Conservation (phyloP, 805 yeast genomes). For the Candida wancherniae region DNA sequence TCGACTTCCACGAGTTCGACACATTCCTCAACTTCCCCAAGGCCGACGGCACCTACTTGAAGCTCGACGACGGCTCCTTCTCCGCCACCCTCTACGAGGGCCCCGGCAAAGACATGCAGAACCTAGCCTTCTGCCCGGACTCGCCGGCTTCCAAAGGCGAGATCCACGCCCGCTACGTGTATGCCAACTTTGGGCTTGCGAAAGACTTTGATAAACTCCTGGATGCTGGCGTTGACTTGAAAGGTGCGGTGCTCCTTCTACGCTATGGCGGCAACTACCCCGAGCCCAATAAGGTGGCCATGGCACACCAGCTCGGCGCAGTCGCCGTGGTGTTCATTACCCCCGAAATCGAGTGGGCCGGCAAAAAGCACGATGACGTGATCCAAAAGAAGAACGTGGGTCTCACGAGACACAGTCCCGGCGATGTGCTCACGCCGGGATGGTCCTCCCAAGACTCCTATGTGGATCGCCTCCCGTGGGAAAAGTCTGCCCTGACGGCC, state of each 20-base stretch:
- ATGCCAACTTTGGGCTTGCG: slow-evolving; percentile 61
- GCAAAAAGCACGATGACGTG: slow-evolving; percentile 28
- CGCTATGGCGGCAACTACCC: slow-evolving; percentile 48
- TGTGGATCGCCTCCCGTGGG: slow-evolving; percentile 38
- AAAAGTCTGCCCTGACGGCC: slow-evolving; percentile 52
- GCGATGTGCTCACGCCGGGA: slow-evolving; percentile 80
- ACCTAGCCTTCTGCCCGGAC: slow-evolving; percentile 63
- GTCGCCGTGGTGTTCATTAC: slow-evolving; percentile 65
- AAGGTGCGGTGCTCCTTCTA: slow-evolving; percentile 53
- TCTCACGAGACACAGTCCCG: slow-evolving; percentile 56
- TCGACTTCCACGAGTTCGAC: slow-evolving; percentile 47
- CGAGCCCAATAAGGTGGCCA: slow-evolving; percentile 32
- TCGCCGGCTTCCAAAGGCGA: slow-evolving; percentile 50
- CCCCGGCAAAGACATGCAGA: slow-evolving; percentile 28
- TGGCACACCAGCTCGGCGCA: slow-evolving; percentile 56
- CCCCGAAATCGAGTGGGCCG: slow-evolving; percentile 18
- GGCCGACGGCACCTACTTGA: slow-evolving; percentile 25
- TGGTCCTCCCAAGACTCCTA: slow-evolving; percentile 47
- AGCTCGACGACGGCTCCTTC: slow-evolving; percentile 29
- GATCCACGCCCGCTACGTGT: slow-evolving; percentile 50
- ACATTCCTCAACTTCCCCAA: slow-evolving; percentile 65
- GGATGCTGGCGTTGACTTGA: slow-evolving; percentile 32
- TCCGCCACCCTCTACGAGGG: slow-evolving; percentile 37
- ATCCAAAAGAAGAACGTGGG: slow-evolving; percentile 57
- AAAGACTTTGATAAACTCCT: slow-evolving; percentile 47